Base-by-base conservation (phyloP, 192 early-diverging fungal genomes). In the Obelidium mucronatum region DNA sequence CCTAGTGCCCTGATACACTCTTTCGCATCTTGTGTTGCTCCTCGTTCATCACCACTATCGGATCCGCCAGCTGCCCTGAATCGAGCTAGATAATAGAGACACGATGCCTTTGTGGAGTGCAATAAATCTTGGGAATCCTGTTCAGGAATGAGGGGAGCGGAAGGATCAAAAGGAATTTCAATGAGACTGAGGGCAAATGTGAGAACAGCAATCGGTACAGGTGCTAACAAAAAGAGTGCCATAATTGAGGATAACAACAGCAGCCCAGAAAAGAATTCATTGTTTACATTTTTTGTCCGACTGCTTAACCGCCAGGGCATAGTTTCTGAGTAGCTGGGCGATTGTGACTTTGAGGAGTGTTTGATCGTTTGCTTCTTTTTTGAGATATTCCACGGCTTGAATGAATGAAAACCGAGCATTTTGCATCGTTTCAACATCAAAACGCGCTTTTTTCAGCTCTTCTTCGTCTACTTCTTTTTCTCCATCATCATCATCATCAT, bases 221-320 rank as follows among this genome's bases (percentile, higher is more conserved):
- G 69, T 13, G 69, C 69, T 72, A 35, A 28, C 19, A 1, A 40
- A 34, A 2, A 11, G 1, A 15, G 31, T 8, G 53, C 0, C 17
- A 36, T 72, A 56, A 22, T 35, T 1, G 6, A 40, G 48, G 31
- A 36, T 2, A 11, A 31, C 13, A n/a, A n/a, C 19, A 1, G 30
- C 11, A 30, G 34, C 1, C 17, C n/a, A 51, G 6, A 58, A 35
- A 30, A 31, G 35, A 40, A 56, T n/a, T 13, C 11, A 30, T 15
- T 3, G 30, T 58, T 15, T 58, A 72, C 69, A 72, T 72, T 72
- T 72, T 58, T 56, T 54, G 53, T 72, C 56, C 13, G 36, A 55
- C 8, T 4, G 13, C 17, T 22, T 5, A 8, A 58, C 39, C 0
- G 36, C 28, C 0, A 72, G 39, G 4, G 69, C 52, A 36, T 39